These are phyloP conservation scores for Beauveria asiatica DNA, from an alignment of 2,329 filamentous ascomycete genomes.

Conservation along the genomic window DNA sequence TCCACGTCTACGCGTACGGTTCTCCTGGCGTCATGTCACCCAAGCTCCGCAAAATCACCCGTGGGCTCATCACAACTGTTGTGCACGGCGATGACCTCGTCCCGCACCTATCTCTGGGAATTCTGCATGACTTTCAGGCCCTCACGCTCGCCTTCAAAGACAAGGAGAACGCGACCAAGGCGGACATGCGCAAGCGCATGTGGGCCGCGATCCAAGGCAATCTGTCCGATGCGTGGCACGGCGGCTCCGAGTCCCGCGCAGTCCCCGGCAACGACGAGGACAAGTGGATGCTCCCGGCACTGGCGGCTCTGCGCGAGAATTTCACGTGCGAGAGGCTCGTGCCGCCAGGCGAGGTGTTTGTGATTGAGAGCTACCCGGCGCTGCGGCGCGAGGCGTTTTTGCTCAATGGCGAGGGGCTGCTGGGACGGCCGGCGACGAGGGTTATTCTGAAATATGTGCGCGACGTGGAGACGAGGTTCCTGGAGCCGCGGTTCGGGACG, in stretches of 20 bases:
- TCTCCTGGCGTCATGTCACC: slow-evolving; percentile 66
- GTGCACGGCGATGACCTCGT: slow-evolving; percentile 68
- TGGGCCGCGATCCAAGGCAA: slow-evolving; percentile 57
- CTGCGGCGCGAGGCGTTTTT: slow-evolving; percentile 58
- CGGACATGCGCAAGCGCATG: slow-evolving; percentile 57
- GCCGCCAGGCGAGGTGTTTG: slow-evolving; percentile 69
- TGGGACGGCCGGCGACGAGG: slow-evolving; percentile 59
- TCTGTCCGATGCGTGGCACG: slow-evolving; percentile 54
- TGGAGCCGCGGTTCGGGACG: slow-evolving; percentile 61
- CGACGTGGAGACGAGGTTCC: slow-evolving; percentile 62
- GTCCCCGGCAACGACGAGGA: slow-evolving; percentile 46
- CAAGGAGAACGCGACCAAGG: slow-evolving; percentile 58
- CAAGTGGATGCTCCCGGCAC: slow-evolving; percentile 59
- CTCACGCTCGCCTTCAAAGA: slow-evolving; percentile 65
- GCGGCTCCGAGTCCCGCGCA: slow-evolving; percentile 19
- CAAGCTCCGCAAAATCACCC: slow-evolving; percentile 58
- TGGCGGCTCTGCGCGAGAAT: slow-evolving; percentile 56
- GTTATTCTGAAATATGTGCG: slow-evolving; percentile 62
- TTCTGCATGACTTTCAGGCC: slow-evolving; percentile 66
- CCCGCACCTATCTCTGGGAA: slow-evolving; percentile 62
- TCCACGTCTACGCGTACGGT: slow-evolving; percentile 74
- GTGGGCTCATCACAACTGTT: slow-evolving; percentile 65
- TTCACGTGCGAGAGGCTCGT: slow-evolving; percentile 64
- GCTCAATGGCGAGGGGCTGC: slow-evolving; percentile 33
- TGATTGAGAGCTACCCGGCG: slow-evolving; percentile 59